Base-by-base conservation (phyloP, 2,329 filamentous ascomycete genomes). In the Coleophoma eucalyptorum region DNA sequence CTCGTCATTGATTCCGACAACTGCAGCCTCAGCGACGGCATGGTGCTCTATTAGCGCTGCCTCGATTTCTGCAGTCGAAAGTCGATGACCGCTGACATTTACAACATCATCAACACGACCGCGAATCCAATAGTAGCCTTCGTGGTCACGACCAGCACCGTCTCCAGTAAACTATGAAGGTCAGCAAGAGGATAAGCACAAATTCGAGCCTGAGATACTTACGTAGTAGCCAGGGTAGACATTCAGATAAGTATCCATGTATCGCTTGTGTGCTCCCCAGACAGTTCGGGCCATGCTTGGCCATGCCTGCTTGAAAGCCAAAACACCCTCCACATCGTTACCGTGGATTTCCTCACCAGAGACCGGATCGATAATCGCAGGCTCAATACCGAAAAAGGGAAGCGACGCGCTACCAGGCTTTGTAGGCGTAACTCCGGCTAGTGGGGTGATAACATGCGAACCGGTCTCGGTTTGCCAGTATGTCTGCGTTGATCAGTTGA, bases 401-500 rank as follows among this genome's bases (percentile, higher is more conserved):
- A 97, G 80, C 11, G 94, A 97, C 8, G 94, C 94, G 67, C 89
- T 95, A 49, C 94, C 94, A 18, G 94, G 94, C 77, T 99, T 99
- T 20, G 94, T 97, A 20, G 94, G 91, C 1, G 93, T 97, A 34
- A 97, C 81, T 66, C 94, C 94, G 46, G 88, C 92, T 52, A 99
- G 78, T 16, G 94, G 94, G 5, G 91, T 90, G 68, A 99, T 97
- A 64, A 96, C 91, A 72, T 99, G 86, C 56, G 90, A 97, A 50
- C 94, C 94, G 2, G 94, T 99, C 77, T 99, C 94, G 48, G 94
- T 99, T 82, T 99, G 94, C 94, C 94, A 99, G 81, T 99, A 99
- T 49, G 94, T 99, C 90, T 96, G 67, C 48, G 26, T 26, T 26
- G 26, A 8, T 26, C 26, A 26, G 26, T 26, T 8, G 10, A 26